Conservation (phyloP, 1,139 yeast species). For the Hyphopichia pseudoburtonii region DNA sequence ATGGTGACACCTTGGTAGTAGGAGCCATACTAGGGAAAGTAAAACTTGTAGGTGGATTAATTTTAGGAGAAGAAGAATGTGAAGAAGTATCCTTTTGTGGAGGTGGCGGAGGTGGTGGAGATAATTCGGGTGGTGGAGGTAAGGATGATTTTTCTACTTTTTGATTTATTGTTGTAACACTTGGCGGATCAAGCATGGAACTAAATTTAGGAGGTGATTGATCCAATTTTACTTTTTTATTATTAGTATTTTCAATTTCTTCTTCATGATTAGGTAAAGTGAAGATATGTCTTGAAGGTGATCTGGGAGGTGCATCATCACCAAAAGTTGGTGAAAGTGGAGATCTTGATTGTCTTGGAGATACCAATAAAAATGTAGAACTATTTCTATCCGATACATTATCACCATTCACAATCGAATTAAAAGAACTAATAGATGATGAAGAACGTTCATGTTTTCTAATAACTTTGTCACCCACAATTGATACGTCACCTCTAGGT, state of each 20-base stretch:
- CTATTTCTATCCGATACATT: constrained; percentile 1
- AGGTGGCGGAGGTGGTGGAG: constrained; percentile 3
- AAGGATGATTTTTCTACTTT: background rate
- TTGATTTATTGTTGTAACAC: too few species aligned
- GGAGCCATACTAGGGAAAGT: background rate
- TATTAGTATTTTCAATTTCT: background rate
- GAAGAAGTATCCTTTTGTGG: background rate
- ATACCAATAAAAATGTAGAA: constrained; percentile 2
- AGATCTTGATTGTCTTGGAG: constrained; percentile 2
- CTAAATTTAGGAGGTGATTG: constrained; percentile 1
- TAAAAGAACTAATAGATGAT: constrained; percentile 27
- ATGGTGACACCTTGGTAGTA: constrained; percentile 1
- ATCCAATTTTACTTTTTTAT: constrained; percentile 1
- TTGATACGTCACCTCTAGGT: constrained; percentile 35
- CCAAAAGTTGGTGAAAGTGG: constrained; percentile 2
- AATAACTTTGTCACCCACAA: constrained; percentile 20
- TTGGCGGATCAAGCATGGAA: constrained; percentile 4
- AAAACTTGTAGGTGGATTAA: background rate
- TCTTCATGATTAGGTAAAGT: background rate
- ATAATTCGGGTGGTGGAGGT: background rate
- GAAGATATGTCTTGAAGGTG: constrained; percentile 1
- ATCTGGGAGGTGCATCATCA: background rate
- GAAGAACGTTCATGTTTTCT: constrained; percentile 23
- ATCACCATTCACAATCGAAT: constrained; percentile 13
- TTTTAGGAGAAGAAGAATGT: background rate